Evolutionary conservation across 129 eudicot species (phyloP), one percentile per base, ranked within the genome.

Genomic region (Mikania micrantha): DNA sequence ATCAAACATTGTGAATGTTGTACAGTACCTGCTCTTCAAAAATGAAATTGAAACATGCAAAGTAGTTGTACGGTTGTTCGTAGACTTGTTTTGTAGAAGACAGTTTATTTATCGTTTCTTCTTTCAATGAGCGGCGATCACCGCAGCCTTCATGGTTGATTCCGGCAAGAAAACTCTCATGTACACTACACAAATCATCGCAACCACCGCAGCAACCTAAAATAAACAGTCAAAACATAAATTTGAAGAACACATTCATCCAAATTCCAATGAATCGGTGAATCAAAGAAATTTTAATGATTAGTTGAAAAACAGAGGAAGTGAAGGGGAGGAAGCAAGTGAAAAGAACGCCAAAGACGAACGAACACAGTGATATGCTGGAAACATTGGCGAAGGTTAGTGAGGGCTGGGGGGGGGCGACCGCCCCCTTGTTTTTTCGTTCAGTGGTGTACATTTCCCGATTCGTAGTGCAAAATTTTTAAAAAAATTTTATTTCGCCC

Each of bases 131-230:
- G 67, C 60, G 38, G 65, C 56, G 9, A 78, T 71, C 25, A 58
- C 57, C 50, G 65, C 65, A 2, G 79, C 76, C 28, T 59, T 61
- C 73, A 56, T 59, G 3, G 60, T 50, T 16, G 97, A 87, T 66
- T 90, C 97, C 2, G 85, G 81, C 32, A 90, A 85, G 49, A 90
- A 90, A 4, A 85, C 58, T 71, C 90, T 87, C 97, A 87, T 90
- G 80, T 90, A 90, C 11, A 90, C 73, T 47, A 83, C 75, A 13
- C 95, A 75, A 29, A 83, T 47, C 63, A 77, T 80, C 7, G 85
- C 82, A 64, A 84, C 81, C 19, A 83, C 82, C n/a, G 97, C 83
- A 74, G 97, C 76, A 32, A 90, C 89, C 97, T 87, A 48, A 31
- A 57, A 32, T 41, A 56, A 54, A 13, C 31, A 57, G 8, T 0